Percentiles rank a stretch among this genome's conserved stretches.
These are phyloP conservation scores for Trichothecium sympodiale DNA, from an alignment of 2,329 filamentous ascomycete genomes.

Conservation along the genomic window DNA sequence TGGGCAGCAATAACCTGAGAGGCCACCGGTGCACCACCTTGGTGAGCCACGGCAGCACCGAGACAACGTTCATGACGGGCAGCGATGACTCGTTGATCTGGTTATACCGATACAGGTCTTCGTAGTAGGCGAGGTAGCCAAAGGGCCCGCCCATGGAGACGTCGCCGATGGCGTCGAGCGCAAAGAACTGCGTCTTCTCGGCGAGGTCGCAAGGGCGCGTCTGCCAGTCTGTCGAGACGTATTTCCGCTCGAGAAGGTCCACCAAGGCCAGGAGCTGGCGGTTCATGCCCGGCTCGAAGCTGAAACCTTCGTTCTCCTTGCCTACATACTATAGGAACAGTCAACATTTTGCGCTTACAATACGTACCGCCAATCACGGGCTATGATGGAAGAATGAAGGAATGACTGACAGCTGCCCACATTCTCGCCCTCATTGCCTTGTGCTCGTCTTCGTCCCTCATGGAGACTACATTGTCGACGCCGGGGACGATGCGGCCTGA, in stretches of 20 bases:
- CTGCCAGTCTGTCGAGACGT: constrained; percentile 24
- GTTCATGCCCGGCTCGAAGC: constrained; percentile 28
- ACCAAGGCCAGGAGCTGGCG: constrained; percentile 27
- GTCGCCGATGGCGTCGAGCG: constrained; percentile 41
- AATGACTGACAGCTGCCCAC: constrained; percentile 26
- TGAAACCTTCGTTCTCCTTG: constrained; percentile 33
- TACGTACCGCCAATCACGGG: neutral
- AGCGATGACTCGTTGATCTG: constrained; percentile 29
- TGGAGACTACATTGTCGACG: constrained; percentile 41
- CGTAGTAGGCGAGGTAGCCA: constrained; percentile 36
- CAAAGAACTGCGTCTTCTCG: constrained; percentile 38
- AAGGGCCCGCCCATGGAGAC: constrained; percentile 41
- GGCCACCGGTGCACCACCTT: constrained; percentile 24
- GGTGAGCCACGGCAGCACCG: constrained; percentile 24
- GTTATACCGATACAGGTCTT: constrained; percentile 34
- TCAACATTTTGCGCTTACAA: neutral
- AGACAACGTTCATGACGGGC: constrained; percentile 23
- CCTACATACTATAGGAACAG: constrained; percentile 35
- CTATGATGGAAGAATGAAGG: neutral
- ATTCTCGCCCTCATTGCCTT: constrained; percentile 29
- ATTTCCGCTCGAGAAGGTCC: constrained; percentile 34
- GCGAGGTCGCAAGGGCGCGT: constrained; percentile 34
- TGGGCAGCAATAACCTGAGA: constrained; percentile 20
- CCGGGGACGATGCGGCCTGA: constrained; percentile 39
- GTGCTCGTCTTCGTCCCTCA: constrained; percentile 28